Base-by-base conservation (phyloP, 345 rosid genomes). In the Pistacia atlantica region DNA sequence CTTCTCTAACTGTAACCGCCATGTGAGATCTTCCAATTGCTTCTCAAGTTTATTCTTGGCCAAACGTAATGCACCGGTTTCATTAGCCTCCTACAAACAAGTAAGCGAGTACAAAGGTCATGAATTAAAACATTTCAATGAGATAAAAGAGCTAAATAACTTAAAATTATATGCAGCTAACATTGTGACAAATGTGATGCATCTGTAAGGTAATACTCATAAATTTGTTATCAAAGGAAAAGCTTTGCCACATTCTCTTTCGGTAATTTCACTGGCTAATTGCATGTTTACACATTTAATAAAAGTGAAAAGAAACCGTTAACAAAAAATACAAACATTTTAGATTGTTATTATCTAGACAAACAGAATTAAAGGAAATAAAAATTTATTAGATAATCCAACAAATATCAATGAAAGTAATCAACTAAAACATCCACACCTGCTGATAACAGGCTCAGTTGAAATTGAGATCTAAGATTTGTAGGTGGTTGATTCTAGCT, bases 1-100 rank as follows among this genome's bases (percentile, higher is more conserved):
- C 86, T 89, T 96, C 83, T 96, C 99, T 10, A 96, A 87, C 74
- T 91, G 93, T 77, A 96, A 78, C 77, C 99, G 88, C 97, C 93
- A 93, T 64, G 96, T 88, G 69, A 96, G 89, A 81, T 96, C 99
- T 79, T 96, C 99, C 73, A 96, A 77, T 77, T 90, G 93, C 88
- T 91, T 91, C 89, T 96, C 97, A 81, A 96, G 97, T 80, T 96
- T 93, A 87, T 59, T 90, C 88, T 96, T 96, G 45, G 98, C 99
- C 83, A 91, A 78, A 38, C 93, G 97, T 84, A 93, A 82, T 45
- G 98, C 99, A 82, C 99, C 98, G 14, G 97, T 73, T 89, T 93
- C 99, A 86, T 90, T 92, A 80, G 98, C 98, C 82, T 86, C 95
- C 97, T 93, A 90, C 69, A 80, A 72, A 79, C n/a, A 62, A 58